Base-by-base conservation (phyloP, 768 basidiomycete species). In the Dioszegia crocea region DNA sequence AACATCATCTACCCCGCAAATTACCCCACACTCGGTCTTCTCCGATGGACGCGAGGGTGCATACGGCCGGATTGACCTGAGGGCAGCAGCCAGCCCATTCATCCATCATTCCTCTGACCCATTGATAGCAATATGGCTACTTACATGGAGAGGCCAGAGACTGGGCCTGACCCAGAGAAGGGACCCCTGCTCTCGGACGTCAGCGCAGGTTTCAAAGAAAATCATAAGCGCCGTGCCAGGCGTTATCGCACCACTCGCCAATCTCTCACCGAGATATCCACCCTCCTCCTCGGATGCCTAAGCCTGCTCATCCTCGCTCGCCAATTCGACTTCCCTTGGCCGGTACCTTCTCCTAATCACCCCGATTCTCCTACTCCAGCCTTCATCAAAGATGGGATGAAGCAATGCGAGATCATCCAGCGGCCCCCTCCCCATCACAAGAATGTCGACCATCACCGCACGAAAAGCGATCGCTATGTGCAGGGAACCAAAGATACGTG, bases 401-500 rank as follows among this genome's bases (percentile, higher is more conserved):
- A 66, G 33, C 67, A 76, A 50, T 78, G 77, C 47, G 63, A 74
- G 33, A 72, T 74, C 43, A 64, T 76, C 31, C 24, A 57, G 2
- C 14, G 61, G 17, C 51, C 65, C 24, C 66, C 67, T 11, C 76
- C 75, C 14, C 52, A 65, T 41, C 64, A 65, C 21, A 52, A 68
- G 10, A 29, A 47, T 1, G 70, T 65, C 46, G 60, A 56, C 6
- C 9, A 40, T 8, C 56, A 61, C 26, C 52, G 78, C 4, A 67
- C 44, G 0, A 9, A 23, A 4, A 70, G 56, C 30, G 78, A 79
- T 50, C 66, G 77, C 12, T 78, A 65, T 59, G 77, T 70, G 8
- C 48, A 60, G 19, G 86, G 84, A 0, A 86, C 88, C 0, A 68
- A 67, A 3, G 71, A 84, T 0, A 79, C 81, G 1, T 77, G 85